These are phyloP conservation scores for Talaromyces sp. DNA, from an alignment of 2,329 filamentous ascomycete genomes.

Conservation along the genomic window DNA sequence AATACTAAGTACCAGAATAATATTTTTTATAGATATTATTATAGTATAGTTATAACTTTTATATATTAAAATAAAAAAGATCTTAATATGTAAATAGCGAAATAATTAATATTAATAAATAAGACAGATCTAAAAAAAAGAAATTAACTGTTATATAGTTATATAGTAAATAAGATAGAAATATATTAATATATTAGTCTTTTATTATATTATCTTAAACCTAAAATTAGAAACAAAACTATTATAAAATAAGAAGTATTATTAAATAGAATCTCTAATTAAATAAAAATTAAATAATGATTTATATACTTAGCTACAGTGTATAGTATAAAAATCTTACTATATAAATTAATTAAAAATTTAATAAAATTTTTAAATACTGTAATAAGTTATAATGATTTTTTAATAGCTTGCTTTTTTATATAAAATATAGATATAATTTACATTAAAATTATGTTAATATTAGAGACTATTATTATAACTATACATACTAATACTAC, in stretches of 20 bases:
- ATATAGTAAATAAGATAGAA: neutral
- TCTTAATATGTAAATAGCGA: no score
- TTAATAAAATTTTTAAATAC: neutral
- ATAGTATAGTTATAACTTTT: neutral
- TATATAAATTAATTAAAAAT: no score
- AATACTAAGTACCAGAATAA: neutral
- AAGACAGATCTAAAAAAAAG: no score
- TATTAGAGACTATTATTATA: neutral
- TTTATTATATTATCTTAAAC: neutral
- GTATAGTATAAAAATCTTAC: no score
- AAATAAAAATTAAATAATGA: neutral
- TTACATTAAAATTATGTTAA: neutral
- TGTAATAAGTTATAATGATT: no score
- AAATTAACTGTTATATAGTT: no score
- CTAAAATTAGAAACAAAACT: neutral
- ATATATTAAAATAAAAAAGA: no score
- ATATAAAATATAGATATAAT: neutral
- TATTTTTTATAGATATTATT: neutral
- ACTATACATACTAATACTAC: neutral
- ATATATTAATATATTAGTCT: neutral
- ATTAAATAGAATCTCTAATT: neutral
- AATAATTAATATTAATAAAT: no score
- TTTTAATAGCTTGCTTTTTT: conserved; percentile 2
- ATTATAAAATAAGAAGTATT: neutral
- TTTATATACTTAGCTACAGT: no score